A percentile compares a stretch with the other conserved stretches of the same genome.
Conservation (phyloP, 1,284 basidiomycete genomes). For the Cutaneotrichosporon dermatis region DNA sequence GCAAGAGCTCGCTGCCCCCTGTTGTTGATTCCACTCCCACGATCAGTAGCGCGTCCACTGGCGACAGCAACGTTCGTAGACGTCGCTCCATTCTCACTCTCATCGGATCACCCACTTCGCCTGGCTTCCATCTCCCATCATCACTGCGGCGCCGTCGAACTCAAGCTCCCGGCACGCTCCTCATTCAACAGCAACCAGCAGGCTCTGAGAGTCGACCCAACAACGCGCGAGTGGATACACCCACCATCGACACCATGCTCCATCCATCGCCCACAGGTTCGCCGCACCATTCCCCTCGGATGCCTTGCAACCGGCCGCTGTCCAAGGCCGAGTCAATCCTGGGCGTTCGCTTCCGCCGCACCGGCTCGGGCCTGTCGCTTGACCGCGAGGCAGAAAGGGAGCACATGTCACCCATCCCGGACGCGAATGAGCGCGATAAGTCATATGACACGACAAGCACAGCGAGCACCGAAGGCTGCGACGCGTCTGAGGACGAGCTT, state of each 20-base stretch:
- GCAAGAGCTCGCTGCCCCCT: no score
- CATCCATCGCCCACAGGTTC: background rate
- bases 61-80: no score
- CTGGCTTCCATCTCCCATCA: no score
- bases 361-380: background rate
- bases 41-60: no score
- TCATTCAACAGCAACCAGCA: background rate
- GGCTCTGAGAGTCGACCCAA: background rate
- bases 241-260: background rate
- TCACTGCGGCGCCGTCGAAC: no score
- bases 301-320: background rate
- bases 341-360: background rate
- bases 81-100: no score
- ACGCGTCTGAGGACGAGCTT: conserved; percentile 6
- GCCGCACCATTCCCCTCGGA: background rate
- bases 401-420: background rate
- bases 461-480: background rate
- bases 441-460: background rate
- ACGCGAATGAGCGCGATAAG: background rate
- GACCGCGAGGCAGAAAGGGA: background rate
- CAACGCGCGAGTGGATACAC: background rate
- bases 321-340: conserved; percentile 2
- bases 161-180: background rate
- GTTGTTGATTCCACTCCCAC: no score
- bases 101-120: no score